Conservation (phyloP, 148 eudicot genomes). For the Rhododendron griersonianum region DNA sequence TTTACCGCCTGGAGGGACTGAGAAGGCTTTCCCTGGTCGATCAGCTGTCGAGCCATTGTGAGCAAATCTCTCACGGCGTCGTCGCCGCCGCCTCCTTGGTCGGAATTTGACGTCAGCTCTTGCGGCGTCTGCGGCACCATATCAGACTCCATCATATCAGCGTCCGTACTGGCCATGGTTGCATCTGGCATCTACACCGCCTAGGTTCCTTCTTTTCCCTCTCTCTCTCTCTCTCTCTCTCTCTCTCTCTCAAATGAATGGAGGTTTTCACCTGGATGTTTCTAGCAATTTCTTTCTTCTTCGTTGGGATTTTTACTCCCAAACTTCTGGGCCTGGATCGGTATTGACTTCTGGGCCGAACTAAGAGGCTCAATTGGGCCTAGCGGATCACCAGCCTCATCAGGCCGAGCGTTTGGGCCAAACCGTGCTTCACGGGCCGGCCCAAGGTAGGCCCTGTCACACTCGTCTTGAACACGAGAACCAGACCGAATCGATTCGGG, state of each 20-base stretch:
- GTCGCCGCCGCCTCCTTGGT: slow-evolving; percentile 23
- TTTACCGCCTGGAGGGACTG: slow-evolving; percentile 83
- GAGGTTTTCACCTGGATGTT: not conserved
- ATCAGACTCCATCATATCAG: slow-evolving; percentile 57
- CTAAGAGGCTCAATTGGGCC: not conserved
- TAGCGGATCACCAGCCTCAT: not conserved
- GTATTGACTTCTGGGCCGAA: not conserved
- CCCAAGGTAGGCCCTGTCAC: too few relatives aligned
- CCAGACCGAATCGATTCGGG: too few relatives aligned
- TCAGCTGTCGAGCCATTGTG: slow-evolving; percentile 58
- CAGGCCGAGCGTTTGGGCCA: not conserved
- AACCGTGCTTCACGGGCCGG: too few relatives aligned
- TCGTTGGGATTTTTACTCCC: not conserved
- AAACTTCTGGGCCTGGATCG: not conserved
- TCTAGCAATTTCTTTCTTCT: not conserved
- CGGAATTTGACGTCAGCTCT: slow-evolving; percentile 7
- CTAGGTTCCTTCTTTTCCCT: slow-evolving; percentile 6
- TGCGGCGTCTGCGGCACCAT: slow-evolving; percentile 17
- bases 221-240: not conserved
- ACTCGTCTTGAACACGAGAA: too few relatives aligned
- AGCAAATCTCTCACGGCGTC: slow-evolving; percentile 39
- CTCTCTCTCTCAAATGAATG: not conserved
- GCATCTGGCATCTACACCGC: slow-evolving; percentile 14
- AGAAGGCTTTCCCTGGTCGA: slow-evolving; percentile 73
- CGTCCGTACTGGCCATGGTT: slow-evolving; percentile 29